phyloP scores from a whole-genome alignment of 768 basidiomycete species.

The Panaeolus cyanescens region DNA sequence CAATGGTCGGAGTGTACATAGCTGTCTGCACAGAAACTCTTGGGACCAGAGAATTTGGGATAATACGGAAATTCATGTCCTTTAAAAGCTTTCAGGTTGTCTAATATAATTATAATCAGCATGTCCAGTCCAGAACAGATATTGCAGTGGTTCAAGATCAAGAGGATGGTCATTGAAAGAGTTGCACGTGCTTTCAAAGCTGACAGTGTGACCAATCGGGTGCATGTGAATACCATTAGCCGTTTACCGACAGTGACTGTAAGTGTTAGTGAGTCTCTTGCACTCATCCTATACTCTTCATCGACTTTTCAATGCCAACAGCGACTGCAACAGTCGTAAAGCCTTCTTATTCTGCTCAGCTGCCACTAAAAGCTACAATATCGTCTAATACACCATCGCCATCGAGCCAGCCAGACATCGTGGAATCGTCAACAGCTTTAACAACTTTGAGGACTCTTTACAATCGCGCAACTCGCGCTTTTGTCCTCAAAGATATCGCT shows the following conservation, averaged over 20 bases:
- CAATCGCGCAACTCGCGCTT: constrained; percentile 75
- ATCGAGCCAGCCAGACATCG: constrained; percentile 12
- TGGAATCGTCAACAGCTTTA: constrained; percentile 12
- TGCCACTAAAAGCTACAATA: constrained; percentile 37
- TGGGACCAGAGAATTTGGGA: no score
- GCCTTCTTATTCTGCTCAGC: constrained; percentile 22
- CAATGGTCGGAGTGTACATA: not conserved
- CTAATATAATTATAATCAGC: no score
- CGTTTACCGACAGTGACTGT: constrained; percentile 11
- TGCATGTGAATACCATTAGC: constrained; percentile 22
- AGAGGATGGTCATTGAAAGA: no score
- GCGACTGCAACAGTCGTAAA: constrained; percentile 44
- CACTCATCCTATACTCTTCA: constrained; percentile 2
- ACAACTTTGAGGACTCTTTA: constrained; percentile 72
- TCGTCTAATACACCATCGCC: constrained; percentile 15
- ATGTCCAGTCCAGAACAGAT: no score
- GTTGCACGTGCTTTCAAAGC: not conserved
- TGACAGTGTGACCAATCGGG: constrained; percentile 7
- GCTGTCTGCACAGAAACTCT: no score
- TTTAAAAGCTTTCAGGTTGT: no score
- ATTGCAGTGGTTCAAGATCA: no score
- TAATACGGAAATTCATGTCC: no score
- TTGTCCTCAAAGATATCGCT: constrained; percentile 72
- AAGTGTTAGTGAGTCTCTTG: not conserved
- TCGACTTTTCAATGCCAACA: constrained; percentile 52